Evolutionary conservation across 140 eudicot species (phyloP), one percentile per base, ranked within the genome.

Genomic region (Cichorium intybus): DNA sequence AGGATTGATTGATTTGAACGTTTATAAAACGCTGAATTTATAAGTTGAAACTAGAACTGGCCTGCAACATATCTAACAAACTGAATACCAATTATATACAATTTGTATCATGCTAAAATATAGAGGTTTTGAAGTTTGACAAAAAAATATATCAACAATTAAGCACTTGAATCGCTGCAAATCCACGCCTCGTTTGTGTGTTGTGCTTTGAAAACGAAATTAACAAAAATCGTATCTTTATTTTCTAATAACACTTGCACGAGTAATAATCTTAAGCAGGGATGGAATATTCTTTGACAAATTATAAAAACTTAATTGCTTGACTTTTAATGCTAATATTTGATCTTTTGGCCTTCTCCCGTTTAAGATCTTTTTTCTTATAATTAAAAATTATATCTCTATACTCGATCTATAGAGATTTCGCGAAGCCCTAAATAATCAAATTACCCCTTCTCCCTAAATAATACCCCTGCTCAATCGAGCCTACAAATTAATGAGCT

Each of bases 241-340:
- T 12, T 71, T 50, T 71, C 17, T 70, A 9, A 24, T 46, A 52
- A 48, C 24, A 59, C 5, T 61, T 49, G 29, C 61, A 48, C 60
- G 56, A 23, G 31, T 50, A 71, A 24, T 60, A 61, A 18, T 23
- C 61, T 18, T 31, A 61, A 16, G 15, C 18, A 9, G 29, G 74
- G 41, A 21, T 14, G 29, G 74, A 39, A 56, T 43, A 56, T 43
- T 43, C 23, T 56, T 55, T 43, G 26, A 22, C 37, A 46, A 59
- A n/a, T 70, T 31, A 2, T 10, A n/a, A n/a, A 11, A 20, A 45
- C 20, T 53, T 68, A 60, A 27, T 54, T 57, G 64, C 7, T 70
- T 10, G 41, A 70, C 39, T 47, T 47, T 39, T 35, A 58, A 35
- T 24, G 22, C 62, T 48, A 10, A 24, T n/a, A 37, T 65, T 34